Percentiles rank a stretch among this genome's conserved stretches.
Evolutionary conservation across 2,329 filamentous ascomycete genomes (phyloP).

Genomic region (Trichophyton mentagrophytes): DNA sequence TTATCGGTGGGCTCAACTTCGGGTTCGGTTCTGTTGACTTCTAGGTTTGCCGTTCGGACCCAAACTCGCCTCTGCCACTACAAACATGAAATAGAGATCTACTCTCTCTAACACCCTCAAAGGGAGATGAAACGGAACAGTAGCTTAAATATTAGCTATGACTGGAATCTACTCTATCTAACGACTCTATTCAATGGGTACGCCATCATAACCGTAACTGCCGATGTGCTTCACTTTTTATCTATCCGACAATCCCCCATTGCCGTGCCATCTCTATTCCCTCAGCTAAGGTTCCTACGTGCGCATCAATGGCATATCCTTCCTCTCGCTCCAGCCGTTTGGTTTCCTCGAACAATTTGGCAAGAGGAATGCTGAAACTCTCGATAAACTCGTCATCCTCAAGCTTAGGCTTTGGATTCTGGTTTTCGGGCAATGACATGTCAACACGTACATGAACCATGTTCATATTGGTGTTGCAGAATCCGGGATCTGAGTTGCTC

Average conservation of each 20-base stretch:
- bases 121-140: background rate
- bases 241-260: conserved; percentile 17
- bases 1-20: too few relatives aligned
- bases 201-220: background rate
- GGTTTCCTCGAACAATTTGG: conserved; percentile 52
- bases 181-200: too few relatives aligned
- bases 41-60: background rate
- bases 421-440: conserved; percentile 54
- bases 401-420: conserved; percentile 53
- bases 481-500: conserved; percentile 32
- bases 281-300: conserved; percentile 65
- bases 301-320: conserved; percentile 66
- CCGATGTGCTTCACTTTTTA: background rate
- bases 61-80: too few relatives aligned
- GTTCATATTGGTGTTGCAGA: conserved; percentile 39
- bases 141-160: background rate
- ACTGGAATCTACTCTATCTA: background rate
- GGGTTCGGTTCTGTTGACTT: background rate
- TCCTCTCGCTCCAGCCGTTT: conserved; percentile 49
- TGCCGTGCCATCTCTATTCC: conserved; percentile 60
- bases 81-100: too few relatives aligned
- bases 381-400: conserved; percentile 78
- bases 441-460: conserved; percentile 61
- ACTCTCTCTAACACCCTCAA: too few relatives aligned
- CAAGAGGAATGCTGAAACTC: conserved; percentile 56